Evolutionary conservation across 768 basidiomycete species (phyloP), one percentile per base, ranked within the genome.

Genomic region (Myochromella boudieri): DNA sequence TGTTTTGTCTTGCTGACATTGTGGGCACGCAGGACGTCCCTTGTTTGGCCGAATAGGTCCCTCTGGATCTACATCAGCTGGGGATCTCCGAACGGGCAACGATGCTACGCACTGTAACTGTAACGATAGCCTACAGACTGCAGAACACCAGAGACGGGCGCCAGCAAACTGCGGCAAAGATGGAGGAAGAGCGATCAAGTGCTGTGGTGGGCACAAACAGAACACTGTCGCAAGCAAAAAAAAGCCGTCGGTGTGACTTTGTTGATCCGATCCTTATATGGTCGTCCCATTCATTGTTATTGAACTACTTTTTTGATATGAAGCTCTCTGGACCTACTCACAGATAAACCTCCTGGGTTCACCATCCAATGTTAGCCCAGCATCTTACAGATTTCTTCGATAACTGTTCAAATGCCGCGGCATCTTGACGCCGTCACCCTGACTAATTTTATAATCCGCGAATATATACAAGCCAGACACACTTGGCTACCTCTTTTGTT

Each of bases 1-100:
- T 82, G 66, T 74, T 81, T 74, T 77, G 80, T 51, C 78, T 71
- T 68, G 79, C 71, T 71, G 81, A 76, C 80, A 78, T 80, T 39
- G 54, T 58, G 53, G 54, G 56, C 52, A n/a, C n/a, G 56, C 55
- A 39, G 28, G 44, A 45, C 25, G 51, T 49, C 53, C 53, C 48
- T 57, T 49, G 53, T 57, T 57, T 57, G 52, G 44, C 37, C 33
- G 29, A 49, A 42, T 5, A 22, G 32, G 40, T 40, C 52, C 37
- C 49, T 51, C 48, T 44, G 38, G 26, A 44, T 58, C 49, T 38
- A 47, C 46, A 57, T 57, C 57, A 59, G 57, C 31, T 26, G 54
- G 49, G 46, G 36, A 53, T 54, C 52, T 56, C 57, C 49, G 55
- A 32, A 50, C 29, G 28, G 47, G 24, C 24, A 24, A 29, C 32